phyloP scores from a whole-genome alignment of 345 rosid species.

The Lepidium africanum region DNA sequence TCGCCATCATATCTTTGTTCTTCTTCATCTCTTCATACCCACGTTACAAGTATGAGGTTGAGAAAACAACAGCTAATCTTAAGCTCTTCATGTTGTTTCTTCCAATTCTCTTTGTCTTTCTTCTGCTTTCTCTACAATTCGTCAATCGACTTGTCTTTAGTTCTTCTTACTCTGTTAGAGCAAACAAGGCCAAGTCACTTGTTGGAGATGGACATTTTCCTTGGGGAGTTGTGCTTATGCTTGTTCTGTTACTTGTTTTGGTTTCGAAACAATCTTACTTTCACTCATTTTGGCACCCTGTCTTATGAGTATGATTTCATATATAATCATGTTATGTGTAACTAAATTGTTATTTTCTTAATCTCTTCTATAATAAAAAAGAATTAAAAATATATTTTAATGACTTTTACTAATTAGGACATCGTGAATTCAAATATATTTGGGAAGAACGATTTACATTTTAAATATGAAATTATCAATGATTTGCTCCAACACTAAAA shows the following conservation, averaged over 20 bases:
- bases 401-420: too few relatives aligned
- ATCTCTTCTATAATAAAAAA: too few relatives aligned
- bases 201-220: slow-evolving; percentile 35
- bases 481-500: too few relatives aligned
- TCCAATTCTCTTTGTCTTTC: slow-evolving; percentile 51
- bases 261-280: slow-evolving; percentile 56
- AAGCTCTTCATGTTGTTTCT: slow-evolving; percentile 51
- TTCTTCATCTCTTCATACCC: slow-evolving; percentile 45
- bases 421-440: too few relatives aligned
- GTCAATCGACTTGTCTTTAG: slow-evolving; percentile 27
- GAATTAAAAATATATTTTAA: too few relatives aligned
- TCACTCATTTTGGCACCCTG: slow-evolving; percentile 57
- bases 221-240: slow-evolving; percentile 49
- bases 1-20: slow-evolving; percentile 45
- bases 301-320: slow-evolving; percentile 31
- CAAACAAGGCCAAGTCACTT: slow-evolving; percentile 15
- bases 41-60: slow-evolving; percentile 44
- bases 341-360: too few relatives aligned
- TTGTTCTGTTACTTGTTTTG: slow-evolving; percentile 47
- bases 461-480: too few relatives aligned
- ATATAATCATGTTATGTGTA: background rate
- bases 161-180: slow-evolving; percentile 17
- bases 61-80: slow-evolving; percentile 33
- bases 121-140: slow-evolving; percentile 26
- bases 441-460: too few relatives aligned